phyloP scores from a whole-genome alignment of 768 basidiomycete genomes.

The Trametopsis cervina region DNA sequence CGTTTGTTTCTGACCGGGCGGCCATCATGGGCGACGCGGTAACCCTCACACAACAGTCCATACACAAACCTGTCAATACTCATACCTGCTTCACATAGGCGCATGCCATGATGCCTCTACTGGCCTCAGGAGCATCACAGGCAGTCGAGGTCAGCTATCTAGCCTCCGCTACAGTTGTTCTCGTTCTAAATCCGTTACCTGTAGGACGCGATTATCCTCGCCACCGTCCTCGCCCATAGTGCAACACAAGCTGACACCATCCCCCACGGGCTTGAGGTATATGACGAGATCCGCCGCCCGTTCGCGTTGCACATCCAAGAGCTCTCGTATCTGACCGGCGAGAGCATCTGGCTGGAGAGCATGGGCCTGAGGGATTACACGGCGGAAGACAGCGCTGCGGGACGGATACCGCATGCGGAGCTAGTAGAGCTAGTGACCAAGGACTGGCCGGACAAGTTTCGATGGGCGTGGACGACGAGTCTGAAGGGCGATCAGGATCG shows the following conservation, averaged over 20 bases:
- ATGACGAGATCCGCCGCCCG: constrained; percentile 1
- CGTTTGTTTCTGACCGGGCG: constrained; percentile 18
- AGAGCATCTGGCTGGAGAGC: background rate
- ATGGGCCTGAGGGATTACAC: background rate
- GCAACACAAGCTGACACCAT: constrained; percentile 20
- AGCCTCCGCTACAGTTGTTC: background rate
- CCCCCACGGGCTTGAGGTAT: background rate
- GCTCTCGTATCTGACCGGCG: constrained; percentile 7
- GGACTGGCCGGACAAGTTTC: background rate
- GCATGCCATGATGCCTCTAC: constrained; percentile 15
- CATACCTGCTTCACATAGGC: constrained; percentile 2
- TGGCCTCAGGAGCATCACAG: constrained; percentile 14
- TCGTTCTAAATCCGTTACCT: background rate
- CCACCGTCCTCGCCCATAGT: constrained; percentile 13
- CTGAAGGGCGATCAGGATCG: background rate
- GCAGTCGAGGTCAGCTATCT: constrained; percentile 22
- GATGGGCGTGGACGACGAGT: background rate
- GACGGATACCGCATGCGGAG: background rate
- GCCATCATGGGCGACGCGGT: constrained; percentile 26
- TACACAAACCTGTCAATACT: background rate
- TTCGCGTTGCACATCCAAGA: constrained; percentile 16
- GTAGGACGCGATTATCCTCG: constrained; percentile 8
- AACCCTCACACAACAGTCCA: constrained; percentile 1
- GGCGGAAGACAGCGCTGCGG: background rate
- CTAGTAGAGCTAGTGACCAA: background rate